Conservation (phyloP, 345 rosid species). For the Populus alba region DNA sequence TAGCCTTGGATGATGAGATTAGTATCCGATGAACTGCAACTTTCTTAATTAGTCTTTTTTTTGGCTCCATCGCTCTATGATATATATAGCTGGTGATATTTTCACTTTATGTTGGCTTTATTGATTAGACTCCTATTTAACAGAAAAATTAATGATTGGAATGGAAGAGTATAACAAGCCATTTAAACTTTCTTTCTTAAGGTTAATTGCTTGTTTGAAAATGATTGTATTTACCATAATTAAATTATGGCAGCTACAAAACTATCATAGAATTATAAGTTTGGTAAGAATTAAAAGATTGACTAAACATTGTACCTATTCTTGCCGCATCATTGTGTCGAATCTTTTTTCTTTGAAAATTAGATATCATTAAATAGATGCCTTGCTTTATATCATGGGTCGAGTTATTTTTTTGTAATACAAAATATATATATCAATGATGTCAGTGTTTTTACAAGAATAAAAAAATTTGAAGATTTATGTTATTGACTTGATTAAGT, state of each 20-base stretch:
- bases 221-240: not conserved
- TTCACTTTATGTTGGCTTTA: not conserved
- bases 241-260: no score
- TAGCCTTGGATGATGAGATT: constrained; percentile 1
- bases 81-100: not conserved
- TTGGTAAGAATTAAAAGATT: no score
- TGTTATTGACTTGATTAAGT: no score
- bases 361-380: no score
- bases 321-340: no score
- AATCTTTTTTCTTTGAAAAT: no score
- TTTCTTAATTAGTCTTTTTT: constrained; percentile 11
- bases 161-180: not conserved
- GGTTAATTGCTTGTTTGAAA: not conserved
- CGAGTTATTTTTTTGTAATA: no score
- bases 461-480: no score
- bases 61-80: not conserved
- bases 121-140: not conserved
- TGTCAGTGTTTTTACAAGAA: no score
- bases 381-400: rapidly evolving
- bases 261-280: no score
- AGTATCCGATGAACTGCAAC: constrained; percentile 28
- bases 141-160: not conserved
- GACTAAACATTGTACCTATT: no score
- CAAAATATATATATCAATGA: no score
- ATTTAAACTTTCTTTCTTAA: not conserved